phyloP scores from a whole-genome alignment of 805 yeast genomes.

The Sporopachydermia lactativora region DNA sequence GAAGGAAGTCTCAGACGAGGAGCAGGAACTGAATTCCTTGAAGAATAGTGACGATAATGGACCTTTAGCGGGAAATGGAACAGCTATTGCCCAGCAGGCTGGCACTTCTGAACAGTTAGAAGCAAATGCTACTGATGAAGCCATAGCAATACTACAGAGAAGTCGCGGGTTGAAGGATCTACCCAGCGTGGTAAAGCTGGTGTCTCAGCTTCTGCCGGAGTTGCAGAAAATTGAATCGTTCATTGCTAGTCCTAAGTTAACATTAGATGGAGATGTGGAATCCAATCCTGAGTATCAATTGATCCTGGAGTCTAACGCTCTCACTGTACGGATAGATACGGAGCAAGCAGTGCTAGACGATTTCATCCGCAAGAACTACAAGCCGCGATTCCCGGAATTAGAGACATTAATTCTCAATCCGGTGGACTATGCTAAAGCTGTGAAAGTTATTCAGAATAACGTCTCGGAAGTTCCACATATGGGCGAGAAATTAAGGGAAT shows the following conservation, averaged over 20 bases:
- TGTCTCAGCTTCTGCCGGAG: slow-evolving; percentile 11
- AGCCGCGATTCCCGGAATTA: slow-evolving; percentile 56
- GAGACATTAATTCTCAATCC: slow-evolving; percentile 49
- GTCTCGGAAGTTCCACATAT: slow-evolving; percentile 17
- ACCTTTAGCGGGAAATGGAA: too few relatives aligned
- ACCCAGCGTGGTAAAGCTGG: slow-evolving; percentile 5
- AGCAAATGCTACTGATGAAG: slow-evolving; percentile 5
- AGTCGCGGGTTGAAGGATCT: background rate
- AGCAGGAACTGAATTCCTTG: slow-evolving; percentile 9
- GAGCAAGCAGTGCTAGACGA: slow-evolving; percentile 39
- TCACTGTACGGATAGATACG: slow-evolving; percentile 36
- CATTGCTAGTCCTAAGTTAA: slow-evolving; percentile 8
- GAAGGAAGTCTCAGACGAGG: slow-evolving; percentile 10
- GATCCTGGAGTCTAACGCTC: slow-evolving; percentile 37
- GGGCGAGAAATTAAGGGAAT: slow-evolving; percentile 20
- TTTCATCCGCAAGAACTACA: slow-evolving; percentile 38
- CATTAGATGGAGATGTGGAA: slow-evolving; percentile 15
- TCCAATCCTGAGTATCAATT: slow-evolving; percentile 33
- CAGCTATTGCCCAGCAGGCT: slow-evolving; percentile 5
- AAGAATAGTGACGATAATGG: slow-evolving; percentile 8
- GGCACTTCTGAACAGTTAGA: slow-evolving; percentile 7
- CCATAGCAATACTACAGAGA: slow-evolving; percentile 6
- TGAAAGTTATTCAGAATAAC: slow-evolving; percentile 37
- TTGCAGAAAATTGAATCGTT: slow-evolving; percentile 6
- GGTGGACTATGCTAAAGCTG: slow-evolving; percentile 41